Conservation (phyloP, 2,329 filamentous ascomycete genomes). For the Diaporthe ampelina region DNA sequence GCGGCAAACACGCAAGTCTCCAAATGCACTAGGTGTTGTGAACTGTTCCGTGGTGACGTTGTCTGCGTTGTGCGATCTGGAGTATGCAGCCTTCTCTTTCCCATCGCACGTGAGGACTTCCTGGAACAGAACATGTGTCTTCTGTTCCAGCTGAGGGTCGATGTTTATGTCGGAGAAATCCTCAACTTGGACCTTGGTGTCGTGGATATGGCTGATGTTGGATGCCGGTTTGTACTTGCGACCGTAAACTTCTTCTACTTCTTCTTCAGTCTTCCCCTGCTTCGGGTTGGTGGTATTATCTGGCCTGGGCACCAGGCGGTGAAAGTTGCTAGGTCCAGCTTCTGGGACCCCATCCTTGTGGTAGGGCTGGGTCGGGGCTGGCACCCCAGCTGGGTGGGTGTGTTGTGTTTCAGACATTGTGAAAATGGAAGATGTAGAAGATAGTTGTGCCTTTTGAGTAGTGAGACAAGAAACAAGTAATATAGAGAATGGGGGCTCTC, state of each 20-base stretch:
- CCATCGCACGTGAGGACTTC: background rate
- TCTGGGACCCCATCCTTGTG: too few species aligned
- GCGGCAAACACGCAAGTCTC: background rate
- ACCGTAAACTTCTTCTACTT: background rate
- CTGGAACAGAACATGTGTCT: background rate
- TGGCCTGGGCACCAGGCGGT: too few species aligned
- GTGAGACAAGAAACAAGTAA: too few species aligned
- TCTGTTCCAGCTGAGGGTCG: background rate
- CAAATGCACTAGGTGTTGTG: background rate
- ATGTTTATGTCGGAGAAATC: background rate
- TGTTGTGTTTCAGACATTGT: too few species aligned
- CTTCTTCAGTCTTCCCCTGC: background rate
- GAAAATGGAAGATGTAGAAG: too few species aligned
- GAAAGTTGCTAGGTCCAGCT: too few species aligned
- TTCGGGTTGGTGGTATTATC: background rate
- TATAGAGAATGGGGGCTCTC: too few species aligned
- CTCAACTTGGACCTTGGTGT: background rate
- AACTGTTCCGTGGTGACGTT: background rate
- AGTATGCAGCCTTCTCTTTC: background rate
- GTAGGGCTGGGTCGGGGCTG: too few species aligned
- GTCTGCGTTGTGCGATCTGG: background rate
- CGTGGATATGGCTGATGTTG: background rate
- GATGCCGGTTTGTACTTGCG: background rate
- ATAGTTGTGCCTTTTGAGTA: too few species aligned
- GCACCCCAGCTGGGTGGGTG: too few species aligned